Evolutionary conservation across 176 grass and related monocot species (phyloP), one percentile per base, ranked within the genome.

Genomic region (Carex cristatella): DNA sequence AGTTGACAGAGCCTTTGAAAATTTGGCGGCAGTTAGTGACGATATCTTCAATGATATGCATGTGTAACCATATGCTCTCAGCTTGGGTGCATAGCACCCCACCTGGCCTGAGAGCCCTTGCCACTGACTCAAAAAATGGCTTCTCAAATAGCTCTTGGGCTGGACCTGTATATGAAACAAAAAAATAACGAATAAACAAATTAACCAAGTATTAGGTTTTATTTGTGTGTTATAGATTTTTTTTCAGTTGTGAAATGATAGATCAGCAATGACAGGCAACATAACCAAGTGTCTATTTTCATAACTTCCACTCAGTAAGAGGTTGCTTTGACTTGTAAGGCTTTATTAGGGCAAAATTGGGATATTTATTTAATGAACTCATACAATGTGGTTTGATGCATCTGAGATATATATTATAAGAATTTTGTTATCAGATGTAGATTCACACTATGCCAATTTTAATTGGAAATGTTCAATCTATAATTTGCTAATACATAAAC

Each of bases 101-200:
- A 72, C 96, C 96, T 5, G 91, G 91, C 82, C 93, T 79, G 48
- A 98, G 84, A 82, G 91, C 91, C 80, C 79, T 91, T 11, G 90
- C 91, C 55, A 98, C 81, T 0, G 86, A 98, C 69, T 95, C 83
- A 81, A 98, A 98, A 84, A 98, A 98, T 61, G 96, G 96, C 81
- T 98, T 98, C 91, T 98, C 96, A 85, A 95, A 98, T 49, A 98
- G 91, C 85, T 98, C 96, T 72, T 98, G 96, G 64, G 96, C 91
- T 66, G 96, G 96, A 74, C 93, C 95, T 94, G 66, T 51, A 79
- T 32, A 23, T 63, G 73, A 78, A n/a, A 31, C 13, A 42, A 56
- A 57, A 57, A 78, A 78, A 56, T 56, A 16, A 54, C 42, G 12
- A 56, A 77, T 40, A 61, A 42, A 74, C 6, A 48, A 58, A 62